Evolutionary conservation across 2,329 filamentous ascomycete genomes (phyloP).

Genomic region (Coleophoma crateriformis): DNA sequence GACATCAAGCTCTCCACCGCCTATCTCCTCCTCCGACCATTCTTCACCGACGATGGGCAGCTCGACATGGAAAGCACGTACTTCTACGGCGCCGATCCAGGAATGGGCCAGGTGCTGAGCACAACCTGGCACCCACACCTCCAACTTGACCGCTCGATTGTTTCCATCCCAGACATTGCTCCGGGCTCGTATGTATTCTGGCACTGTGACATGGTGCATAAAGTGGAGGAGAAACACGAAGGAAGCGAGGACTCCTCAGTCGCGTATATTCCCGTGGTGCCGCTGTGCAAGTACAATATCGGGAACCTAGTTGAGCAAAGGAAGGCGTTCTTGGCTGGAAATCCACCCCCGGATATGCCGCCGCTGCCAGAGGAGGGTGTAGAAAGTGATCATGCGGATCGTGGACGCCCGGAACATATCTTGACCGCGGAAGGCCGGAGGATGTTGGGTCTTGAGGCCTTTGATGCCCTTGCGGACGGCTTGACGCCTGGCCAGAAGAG

Average conservation of each 20-base stretch:
- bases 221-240: constrained; percentile 70
- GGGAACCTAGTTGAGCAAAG: constrained; percentile 65
- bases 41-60: constrained; percentile 56
- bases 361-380: constrained; percentile 57
- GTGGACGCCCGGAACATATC: constrained; percentile 4
- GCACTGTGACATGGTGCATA: constrained; percentile 50
- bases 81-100: constrained; percentile 63
- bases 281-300: constrained; percentile 68
- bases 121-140: constrained; percentile 55
- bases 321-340: constrained; percentile 62
- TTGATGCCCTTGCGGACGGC: constrained; percentile 5
- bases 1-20: constrained; percentile 66
- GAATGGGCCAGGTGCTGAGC: constrained; percentile 55
- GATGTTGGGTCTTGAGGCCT: constrained; percentile 2
- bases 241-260: constrained; percentile 72
- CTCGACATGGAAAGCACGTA: constrained; percentile 45
- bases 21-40: constrained; percentile 74
- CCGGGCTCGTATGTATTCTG: constrained; percentile 63
- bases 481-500: constrained; percentile 3
- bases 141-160: constrained; percentile 50
- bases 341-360: constrained; percentile 63
- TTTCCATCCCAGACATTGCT: constrained; percentile 52
- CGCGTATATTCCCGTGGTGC: constrained; percentile 79
- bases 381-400: constrained; percentile 4
- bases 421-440: constrained; percentile 3